A percentile compares a stretch with the other conserved stretches of the same genome.
Conservation (phyloP, 345 rosid species). For the Trapa bicornis region DNA sequence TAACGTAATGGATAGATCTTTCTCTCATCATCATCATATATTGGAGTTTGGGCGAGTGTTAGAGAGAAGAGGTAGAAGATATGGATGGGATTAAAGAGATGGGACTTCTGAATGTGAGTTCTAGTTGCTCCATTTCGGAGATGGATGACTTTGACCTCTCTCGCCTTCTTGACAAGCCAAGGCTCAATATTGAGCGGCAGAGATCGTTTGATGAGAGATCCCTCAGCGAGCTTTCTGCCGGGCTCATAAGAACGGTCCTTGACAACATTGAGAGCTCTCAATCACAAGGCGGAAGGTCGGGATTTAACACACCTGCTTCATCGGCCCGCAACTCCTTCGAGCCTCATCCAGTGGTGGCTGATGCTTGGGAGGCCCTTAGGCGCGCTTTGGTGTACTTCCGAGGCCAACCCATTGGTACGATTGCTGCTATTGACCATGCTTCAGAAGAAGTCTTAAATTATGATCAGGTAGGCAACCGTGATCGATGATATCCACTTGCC, state of each 20-base stretch:
- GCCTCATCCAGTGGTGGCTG: slow-evolving; percentile 93
- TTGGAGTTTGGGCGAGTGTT: not conserved
- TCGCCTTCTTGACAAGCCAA: slow-evolving; percentile 74
- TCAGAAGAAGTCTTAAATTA: slow-evolving; percentile 91
- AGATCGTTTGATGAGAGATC: slow-evolving; percentile 94
- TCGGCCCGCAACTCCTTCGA: slow-evolving; percentile 78
- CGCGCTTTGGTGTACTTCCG: slow-evolving; percentile 63
- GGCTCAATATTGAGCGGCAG: slow-evolving; percentile 77
- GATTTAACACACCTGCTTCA: slow-evolving; percentile 69
- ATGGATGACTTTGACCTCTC: slow-evolving; percentile 66
- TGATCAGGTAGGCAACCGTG: slow-evolving; percentile 54
- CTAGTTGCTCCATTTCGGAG: slow-evolving; percentile 66
- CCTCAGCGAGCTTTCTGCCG: slow-evolving; percentile 71
- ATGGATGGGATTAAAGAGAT: slow-evolving; percentile 45
- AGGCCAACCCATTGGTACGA: slow-evolving; percentile 79
- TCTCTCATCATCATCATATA: slow-evolving; percentile 20
- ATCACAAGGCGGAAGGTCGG: slow-evolving; percentile 61
- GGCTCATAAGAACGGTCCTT: slow-evolving; percentile 35
- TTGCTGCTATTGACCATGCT: slow-evolving; percentile 89
- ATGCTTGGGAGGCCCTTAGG: slow-evolving; percentile 93
- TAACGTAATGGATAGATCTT: slow-evolving; percentile 15
- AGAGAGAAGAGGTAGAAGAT: slow-evolving; percentile 5
- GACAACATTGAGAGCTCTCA: slow-evolving; percentile 41
- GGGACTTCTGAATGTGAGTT: slow-evolving; percentile 55
- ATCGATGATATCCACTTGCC: too few species aligned